Evolutionary conservation across 768 basidiomycete species (phyloP).

Genomic region (Boletales sp.): DNA sequence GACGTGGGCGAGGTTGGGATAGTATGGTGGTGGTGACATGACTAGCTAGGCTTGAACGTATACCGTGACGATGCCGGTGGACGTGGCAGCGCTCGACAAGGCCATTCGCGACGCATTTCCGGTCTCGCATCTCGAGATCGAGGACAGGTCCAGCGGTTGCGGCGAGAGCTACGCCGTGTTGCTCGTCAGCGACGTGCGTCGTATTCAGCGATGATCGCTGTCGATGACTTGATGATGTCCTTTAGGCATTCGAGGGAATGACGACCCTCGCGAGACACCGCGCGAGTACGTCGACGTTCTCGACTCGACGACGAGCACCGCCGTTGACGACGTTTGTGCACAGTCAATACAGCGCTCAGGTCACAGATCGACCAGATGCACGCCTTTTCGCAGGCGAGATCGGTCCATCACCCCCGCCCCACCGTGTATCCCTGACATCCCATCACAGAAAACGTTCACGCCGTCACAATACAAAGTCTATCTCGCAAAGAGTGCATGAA

Average conservation of each 20-base stretch:
- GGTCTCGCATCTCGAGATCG: conserved; percentile 65
- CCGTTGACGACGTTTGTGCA: background rate
- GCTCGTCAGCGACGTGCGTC: conserved; percentile 70
- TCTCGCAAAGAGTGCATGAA: conserved; percentile 32
- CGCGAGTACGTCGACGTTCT: conserved; percentile 44
- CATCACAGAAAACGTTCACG: conserved; percentile 67
- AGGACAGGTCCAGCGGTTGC: conserved; percentile 77
- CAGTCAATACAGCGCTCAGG: conserved; percentile 78
- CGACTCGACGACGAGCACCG: background rate
- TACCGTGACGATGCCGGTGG: conserved; percentile 48
- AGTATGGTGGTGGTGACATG: conserved; percentile 6
- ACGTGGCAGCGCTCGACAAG: conserved; percentile 50
- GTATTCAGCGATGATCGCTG: background rate
- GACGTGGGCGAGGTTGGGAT: conserved; percentile 13
- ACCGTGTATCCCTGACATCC: background rate
- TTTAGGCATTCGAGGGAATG: conserved; percentile 73
- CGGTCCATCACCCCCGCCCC: no score
- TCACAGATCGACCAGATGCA: conserved; percentile 76
- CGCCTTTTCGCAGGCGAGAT: conserved; percentile 79
- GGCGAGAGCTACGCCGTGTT: conserved; percentile 74
- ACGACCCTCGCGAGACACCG: conserved; percentile 74
- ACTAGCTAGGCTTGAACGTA: no score
- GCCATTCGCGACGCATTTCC: conserved; percentile 62
- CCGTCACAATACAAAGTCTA: conserved; percentile 60
- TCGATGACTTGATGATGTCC: background rate